Base-by-base conservation (phyloP, 176 grass and related monocot genomes). In the Oryza rufipogon region DNA sequence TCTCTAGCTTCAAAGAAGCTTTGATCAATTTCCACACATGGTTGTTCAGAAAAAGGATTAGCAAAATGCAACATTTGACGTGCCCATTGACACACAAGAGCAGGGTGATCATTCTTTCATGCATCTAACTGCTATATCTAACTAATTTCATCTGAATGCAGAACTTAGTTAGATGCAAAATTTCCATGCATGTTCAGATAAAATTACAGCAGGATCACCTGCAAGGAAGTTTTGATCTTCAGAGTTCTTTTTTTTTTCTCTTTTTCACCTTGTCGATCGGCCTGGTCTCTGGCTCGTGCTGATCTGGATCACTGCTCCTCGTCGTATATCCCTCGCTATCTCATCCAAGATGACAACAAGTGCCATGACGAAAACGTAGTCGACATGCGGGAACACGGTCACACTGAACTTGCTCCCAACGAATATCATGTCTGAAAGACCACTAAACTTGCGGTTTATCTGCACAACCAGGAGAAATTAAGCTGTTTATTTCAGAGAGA, bases 311-410 rank as follows among this genome's bases (percentile, higher is more conserved):
- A 52, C 2, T 1, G 14, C 49, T 52, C 49, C 49, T 52, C 14
- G 4, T 17, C 49, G 49, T 52, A 52, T 17, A 13, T 52, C 14
- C 49, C 49, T 52, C 4, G 49, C 49, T 1, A 84, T 83, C 66
- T 75, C 80, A 76, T 91, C 84, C n/a, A 80, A 69, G 51, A 91
- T 80, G 9, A 87, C 75, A 47, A 91, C 67, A 68, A 87, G 71
- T 11, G 85, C 75, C 9, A 79, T 56, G 33, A 91, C 26, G 46
- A 91, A 84, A 14, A 70, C 75, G 49, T 76, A 66, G 34, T 91
- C 89, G n/a, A 87, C 75, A 38, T 87, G 39, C 2, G 80, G 80
- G 68, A 75, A 87, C n/a, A 87, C 63, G 3, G 69, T 71, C 11
- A 91, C 44, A 25, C 75, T 80, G 39, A 91, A 87, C 7, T 80